phyloP scores from a whole-genome alignment of 768 basidiomycete genomes.

The Termitomyces sp. region DNA sequence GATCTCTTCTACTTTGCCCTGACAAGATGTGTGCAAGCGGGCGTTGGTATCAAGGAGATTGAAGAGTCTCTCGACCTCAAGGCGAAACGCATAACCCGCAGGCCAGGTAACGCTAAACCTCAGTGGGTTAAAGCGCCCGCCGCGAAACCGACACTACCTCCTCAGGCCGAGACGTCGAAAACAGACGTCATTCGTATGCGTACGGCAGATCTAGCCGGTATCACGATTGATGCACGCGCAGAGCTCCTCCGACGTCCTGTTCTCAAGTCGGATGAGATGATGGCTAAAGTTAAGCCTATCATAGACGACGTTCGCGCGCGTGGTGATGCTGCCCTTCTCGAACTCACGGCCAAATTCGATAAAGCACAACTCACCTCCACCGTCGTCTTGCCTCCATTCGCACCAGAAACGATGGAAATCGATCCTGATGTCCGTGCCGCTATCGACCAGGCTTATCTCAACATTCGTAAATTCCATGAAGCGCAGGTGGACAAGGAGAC shows the following conservation, averaged over 20 bases:
- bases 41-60: slow-evolving; percentile 80
- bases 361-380: slow-evolving; percentile 68
- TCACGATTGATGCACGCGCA: slow-evolving; percentile 50
- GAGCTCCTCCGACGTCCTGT: slow-evolving; percentile 85
- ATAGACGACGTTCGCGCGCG: slow-evolving; percentile 79
- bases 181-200: slow-evolving; percentile 71
- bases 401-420: slow-evolving; percentile 58
- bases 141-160: slow-evolving; percentile 5
- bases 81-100: slow-evolving; percentile 79
- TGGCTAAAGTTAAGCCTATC: slow-evolving; percentile 90
- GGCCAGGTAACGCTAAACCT: slow-evolving; percentile 90
- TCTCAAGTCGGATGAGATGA: slow-evolving; percentile 84
- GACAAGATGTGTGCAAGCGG: slow-evolving; percentile 77
- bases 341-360: slow-evolving; percentile 93
- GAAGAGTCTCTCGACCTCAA: slow-evolving; percentile 82
- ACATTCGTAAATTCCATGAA: slow-evolving; percentile 88
- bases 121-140: slow-evolving; percentile 51
- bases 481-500: slow-evolving; percentile 74
- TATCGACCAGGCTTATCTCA: slow-evolving; percentile 87
- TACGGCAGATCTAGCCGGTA: slow-evolving; percentile 53
- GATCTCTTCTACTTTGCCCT: slow-evolving; percentile 93
- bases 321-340: slow-evolving; percentile 84
- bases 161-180: slow-evolving; percentile 9
- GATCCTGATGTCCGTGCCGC: slow-evolving; percentile 66
- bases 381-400: slow-evolving; percentile 76